Conservation (phyloP, 768 basidiomycete species). For the Phylloporus arenicola region DNA sequence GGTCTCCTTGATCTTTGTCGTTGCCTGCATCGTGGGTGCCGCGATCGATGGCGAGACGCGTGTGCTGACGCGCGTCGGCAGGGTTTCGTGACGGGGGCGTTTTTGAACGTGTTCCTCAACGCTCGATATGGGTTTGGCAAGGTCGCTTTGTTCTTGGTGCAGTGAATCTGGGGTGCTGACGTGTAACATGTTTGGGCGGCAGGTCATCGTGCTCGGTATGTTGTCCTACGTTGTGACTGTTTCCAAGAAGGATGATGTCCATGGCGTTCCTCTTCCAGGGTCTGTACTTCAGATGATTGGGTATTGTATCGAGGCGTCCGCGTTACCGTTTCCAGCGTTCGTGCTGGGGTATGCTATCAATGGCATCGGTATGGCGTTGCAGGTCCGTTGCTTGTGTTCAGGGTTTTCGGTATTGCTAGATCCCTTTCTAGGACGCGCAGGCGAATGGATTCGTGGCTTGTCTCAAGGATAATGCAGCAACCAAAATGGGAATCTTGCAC, state of each 20-base stretch:
- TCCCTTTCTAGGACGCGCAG: constrained; percentile 37
- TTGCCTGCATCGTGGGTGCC: constrained; percentile 33
- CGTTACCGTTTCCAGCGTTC: constrained; percentile 43
- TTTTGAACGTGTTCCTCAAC: constrained; percentile 27
- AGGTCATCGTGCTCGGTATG: constrained; percentile 29
- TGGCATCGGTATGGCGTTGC: constrained; percentile 42
- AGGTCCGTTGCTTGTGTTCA: constrained; percentile 31
- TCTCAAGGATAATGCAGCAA: constrained; percentile 33
- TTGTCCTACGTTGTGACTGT: background rate
- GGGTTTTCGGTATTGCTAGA: background rate
- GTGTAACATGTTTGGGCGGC: background rate
- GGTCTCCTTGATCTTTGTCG: constrained; percentile 42
- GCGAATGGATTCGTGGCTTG: constrained; percentile 42
- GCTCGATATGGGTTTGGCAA: constrained; percentile 32
- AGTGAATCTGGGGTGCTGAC: background rate
- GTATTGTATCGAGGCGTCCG: constrained; percentile 35
- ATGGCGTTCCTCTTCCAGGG: constrained; percentile 8
- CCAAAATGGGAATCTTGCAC: constrained; percentile 40
- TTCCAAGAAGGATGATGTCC: background rate
- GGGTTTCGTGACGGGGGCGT: constrained; percentile 32
- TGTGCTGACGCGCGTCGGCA: constrained; percentile 6
- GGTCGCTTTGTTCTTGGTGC: constrained; percentile 7
- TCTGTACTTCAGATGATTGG: constrained; percentile 27
- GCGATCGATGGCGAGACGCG: background rate
- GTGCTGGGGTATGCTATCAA: constrained; percentile 38